A percentile compares a stretch with the other conserved stretches of the same genome.
Conservation (phyloP, 345 rosid genomes). For the Citrus medica region DNA sequence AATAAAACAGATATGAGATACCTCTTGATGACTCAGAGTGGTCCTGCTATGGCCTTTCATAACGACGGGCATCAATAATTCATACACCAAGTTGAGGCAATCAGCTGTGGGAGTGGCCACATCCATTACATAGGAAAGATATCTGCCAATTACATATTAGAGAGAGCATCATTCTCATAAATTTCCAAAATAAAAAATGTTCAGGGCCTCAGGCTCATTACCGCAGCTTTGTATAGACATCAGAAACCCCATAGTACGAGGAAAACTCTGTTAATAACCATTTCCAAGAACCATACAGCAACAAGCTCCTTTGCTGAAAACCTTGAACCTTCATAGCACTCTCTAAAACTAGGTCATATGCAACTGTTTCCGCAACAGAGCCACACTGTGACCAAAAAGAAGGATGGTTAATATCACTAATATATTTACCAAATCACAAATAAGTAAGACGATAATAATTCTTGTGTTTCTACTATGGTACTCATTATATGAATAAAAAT, state of each 20-base stretch:
- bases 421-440: neutral
- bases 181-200: neutral
- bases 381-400: slow-evolving; percentile 60
- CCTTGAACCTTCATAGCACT: slow-evolving; percentile 87
- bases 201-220: slow-evolving; percentile 16
- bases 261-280: slow-evolving; percentile 96
- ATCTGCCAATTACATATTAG: slow-evolving; percentile 40
- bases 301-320: slow-evolving; percentile 87
- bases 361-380: slow-evolving; percentile 96
- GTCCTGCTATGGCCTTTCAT: slow-evolving; percentile 81
- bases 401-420: slow-evolving; percentile 17
- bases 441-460: slow-evolving; percentile 5
- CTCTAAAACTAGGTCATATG: slow-evolving; percentile 86
- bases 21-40: slow-evolving; percentile 97
- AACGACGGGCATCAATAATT: slow-evolving; percentile 75
- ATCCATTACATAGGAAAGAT: slow-evolving; percentile 95
- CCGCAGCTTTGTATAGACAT: slow-evolving; percentile 86
- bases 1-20: slow-evolving; percentile 13
- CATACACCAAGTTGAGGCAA: slow-evolving; percentile 83
- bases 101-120: slow-evolving; percentile 98
- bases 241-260: slow-evolving; percentile 91
- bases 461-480: neutral
- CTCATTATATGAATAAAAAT: neutral
- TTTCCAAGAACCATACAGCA: slow-evolving; percentile 87
- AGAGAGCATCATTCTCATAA: neutral